Base-by-base conservation (phyloP, 2,329 filamentous ascomycete genomes). In the Achaetomium macrosporum region DNA sequence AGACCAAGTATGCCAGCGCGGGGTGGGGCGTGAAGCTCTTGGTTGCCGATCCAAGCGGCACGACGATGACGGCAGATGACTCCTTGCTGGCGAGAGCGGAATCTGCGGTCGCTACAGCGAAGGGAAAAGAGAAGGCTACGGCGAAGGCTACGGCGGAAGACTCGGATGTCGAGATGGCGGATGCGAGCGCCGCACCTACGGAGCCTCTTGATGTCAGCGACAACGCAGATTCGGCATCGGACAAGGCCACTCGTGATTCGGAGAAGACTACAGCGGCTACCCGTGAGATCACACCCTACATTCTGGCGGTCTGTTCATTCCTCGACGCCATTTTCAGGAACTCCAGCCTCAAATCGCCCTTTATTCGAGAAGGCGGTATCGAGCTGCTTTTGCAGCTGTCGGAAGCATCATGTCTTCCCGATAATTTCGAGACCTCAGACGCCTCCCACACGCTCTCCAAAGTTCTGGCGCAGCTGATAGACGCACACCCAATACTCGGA, bases 371-470 rank as follows among this genome's bases (percentile, higher is more conserved):
- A 46, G 89, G 90, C 53, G 93, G 90, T 7, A 83, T 92, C 20
- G 90, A 96, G 67, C 77, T 87, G 47, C 76, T 97, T 17, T 76
- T 99, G 50, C 90, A 96, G 64, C 82, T 96, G 51, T 86, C 86
- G 39, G 88, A 87, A 50, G 81, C 91, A 30, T 87, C 90, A 5
- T 91, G 89, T 66, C 76, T 97, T 43, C 83, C 89, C 1, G 83
- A 84, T 61, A 81, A 88, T 63, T 85, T 88, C 64, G 79, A 84
- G 37, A 84, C 87, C 39, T 79, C 81, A 6, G 71, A 77, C 48
- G 81, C 87, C 4, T 85, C 84, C 51, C 81, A 85, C 55, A 83
- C 86, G 55, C 76, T 96, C 50, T 81, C 84, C 15, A 80, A 83
- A 35, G 85, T 95, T 11, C 76, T 96, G 46, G 83, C 88, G 57